phyloP scores from a whole-genome alignment of 768 basidiomycete genomes.

The Panaeolus papilionaceus region DNA sequence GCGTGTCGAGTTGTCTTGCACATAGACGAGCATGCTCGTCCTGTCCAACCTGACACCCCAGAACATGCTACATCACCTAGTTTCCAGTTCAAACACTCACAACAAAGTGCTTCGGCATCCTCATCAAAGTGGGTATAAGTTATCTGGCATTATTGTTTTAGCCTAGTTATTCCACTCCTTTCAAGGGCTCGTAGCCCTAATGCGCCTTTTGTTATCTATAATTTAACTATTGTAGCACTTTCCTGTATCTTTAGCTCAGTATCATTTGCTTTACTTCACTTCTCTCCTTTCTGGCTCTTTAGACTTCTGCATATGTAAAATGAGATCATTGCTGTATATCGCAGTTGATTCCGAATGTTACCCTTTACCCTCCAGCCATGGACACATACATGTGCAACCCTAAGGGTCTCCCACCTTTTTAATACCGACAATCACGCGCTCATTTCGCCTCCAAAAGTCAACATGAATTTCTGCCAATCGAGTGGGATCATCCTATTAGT shows the following conservation, averaged over 20 bases:
- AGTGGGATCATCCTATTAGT: conserved; percentile 82
- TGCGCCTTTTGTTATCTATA: background rate
- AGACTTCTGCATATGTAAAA: conserved; percentile 3
- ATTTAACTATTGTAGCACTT: conserved; percentile 6
- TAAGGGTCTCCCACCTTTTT: conserved; percentile 61
- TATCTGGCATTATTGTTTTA: background rate
- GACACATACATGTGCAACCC: background rate
- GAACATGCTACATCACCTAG: conserved; percentile 10
- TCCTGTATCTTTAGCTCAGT: background rate
- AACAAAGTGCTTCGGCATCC: background rate
- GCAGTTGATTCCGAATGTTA: conserved; percentile 1
- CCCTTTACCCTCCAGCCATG: background rate
- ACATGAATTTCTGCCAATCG: conserved; percentile 80
- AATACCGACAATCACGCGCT: conserved; percentile 65
- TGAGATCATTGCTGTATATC: background rate
- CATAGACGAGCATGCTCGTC: conserved; percentile 19
- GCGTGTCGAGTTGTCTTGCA: conserved; percentile 28
- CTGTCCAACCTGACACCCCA: background rate
- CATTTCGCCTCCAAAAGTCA: conserved; percentile 93
- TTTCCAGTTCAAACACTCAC: conserved; percentile 6
- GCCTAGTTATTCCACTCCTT: background rate
- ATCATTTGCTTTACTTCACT: background rate
- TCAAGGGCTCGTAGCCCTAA: background rate
- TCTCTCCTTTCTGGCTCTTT: background rate
- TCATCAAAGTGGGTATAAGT: conserved; percentile 2